Conservation (phyloP, 2,329 filamentous ascomycete species). For the Penicillium italicum region DNA sequence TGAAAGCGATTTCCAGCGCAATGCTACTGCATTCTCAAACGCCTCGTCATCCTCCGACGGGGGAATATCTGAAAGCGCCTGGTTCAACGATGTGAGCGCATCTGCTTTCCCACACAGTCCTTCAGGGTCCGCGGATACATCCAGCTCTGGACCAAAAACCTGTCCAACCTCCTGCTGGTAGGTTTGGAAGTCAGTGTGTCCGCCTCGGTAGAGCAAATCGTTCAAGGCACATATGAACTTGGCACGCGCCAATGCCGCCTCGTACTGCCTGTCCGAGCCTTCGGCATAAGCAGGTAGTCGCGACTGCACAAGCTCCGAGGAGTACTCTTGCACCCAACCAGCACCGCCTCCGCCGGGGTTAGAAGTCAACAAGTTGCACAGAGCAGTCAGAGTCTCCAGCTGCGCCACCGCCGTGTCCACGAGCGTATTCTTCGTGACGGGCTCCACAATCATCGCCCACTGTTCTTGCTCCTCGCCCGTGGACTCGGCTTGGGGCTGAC, state of each 20-base stretch:
- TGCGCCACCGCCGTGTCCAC: conserved; percentile 66
- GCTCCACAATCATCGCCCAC: conserved; percentile 65
- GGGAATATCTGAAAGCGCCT: conserved; percentile 42
- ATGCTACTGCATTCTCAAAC: conserved; percentile 29
- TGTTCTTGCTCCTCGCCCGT: conserved; percentile 48
- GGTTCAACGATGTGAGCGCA: conserved; percentile 53
- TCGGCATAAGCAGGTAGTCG: conserved; percentile 54
- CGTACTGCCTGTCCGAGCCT: conserved; percentile 45
- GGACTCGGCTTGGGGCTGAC: conserved; percentile 14
- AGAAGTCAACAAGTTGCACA: conserved; percentile 49
- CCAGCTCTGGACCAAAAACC: conserved; percentile 41
- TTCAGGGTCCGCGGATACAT: conserved; percentile 46
- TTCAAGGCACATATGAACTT: conserved; percentile 56
- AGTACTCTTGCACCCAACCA: conserved; percentile 58
- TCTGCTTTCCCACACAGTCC: conserved; percentile 56
- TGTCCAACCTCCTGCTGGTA: conserved; percentile 48
- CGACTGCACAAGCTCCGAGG: conserved; percentile 50
- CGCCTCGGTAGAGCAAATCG: conserved; percentile 55
- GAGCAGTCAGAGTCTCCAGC: conserved; percentile 53
- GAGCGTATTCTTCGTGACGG: conserved; percentile 61
- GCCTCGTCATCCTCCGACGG: conserved; percentile 27
- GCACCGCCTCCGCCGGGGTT: conserved; percentile 43
- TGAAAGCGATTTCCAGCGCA: conserved; percentile 53
- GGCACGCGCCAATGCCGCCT: conserved; percentile 54
- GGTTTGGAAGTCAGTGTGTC: conserved; percentile 49